Conservation (phyloP, 2,329 filamentous ascomycete species). For the Botrytis porri region DNA sequence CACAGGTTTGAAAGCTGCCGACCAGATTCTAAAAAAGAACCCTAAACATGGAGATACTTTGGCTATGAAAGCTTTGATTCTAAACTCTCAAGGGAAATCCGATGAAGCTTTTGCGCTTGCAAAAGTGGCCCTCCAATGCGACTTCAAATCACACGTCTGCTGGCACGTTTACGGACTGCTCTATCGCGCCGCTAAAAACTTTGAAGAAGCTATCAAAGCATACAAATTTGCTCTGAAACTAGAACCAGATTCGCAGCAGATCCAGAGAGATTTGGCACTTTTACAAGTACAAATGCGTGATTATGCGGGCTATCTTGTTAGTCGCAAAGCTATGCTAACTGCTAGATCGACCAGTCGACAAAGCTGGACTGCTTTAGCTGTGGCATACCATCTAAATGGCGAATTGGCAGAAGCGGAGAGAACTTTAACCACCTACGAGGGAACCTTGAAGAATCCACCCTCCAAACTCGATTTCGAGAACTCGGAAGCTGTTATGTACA, state of each 20-base stretch:
- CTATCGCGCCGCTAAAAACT: slow-evolving; percentile 93
- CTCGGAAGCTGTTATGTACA: slow-evolving; percentile 91
- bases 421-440: slow-evolving; percentile 87
- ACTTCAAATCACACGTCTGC: slow-evolving; percentile 99
- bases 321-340: slow-evolving; percentile 82
- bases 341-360: slow-evolving; percentile 76
- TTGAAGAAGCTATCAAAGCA: slow-evolving; percentile 97
- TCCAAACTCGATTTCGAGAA: slow-evolving; percentile 82
- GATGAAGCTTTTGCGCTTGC: slow-evolving; percentile 93
- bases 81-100: slow-evolving; percentile 87
- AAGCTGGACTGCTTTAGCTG: slow-evolving; percentile 96
- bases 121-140: slow-evolving; percentile 86
- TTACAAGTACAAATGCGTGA: slow-evolving; percentile 97
- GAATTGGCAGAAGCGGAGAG: slow-evolving; percentile 84
- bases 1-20: slow-evolving; percentile 82
- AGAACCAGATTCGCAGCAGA: slow-evolving; percentile 91
- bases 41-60: slow-evolving; percentile 97
- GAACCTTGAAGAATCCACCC: slow-evolving; percentile 80
- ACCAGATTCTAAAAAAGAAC: slow-evolving; percentile 92
- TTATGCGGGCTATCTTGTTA: slow-evolving; percentile 89
- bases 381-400: slow-evolving; percentile 88
- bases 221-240: slow-evolving; percentile 93
- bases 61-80: slow-evolving; percentile 97
- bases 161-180: slow-evolving; percentile 98
- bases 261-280: slow-evolving; percentile 88